phyloP scores from a whole-genome alignment of 345 rosid species.

The Xanthoceras sorbifolium region DNA sequence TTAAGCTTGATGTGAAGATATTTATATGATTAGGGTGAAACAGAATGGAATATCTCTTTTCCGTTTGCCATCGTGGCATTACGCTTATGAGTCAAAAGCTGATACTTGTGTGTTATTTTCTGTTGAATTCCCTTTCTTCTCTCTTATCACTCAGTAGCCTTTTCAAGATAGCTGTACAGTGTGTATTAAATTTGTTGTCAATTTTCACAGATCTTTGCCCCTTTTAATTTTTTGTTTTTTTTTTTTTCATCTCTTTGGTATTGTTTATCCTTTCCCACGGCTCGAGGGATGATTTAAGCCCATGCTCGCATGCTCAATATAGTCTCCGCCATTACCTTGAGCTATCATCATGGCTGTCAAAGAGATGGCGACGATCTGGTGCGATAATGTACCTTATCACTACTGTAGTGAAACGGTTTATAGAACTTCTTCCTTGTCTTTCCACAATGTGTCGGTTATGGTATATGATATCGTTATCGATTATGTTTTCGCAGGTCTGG shows the following conservation, averaged over 20 bases:
- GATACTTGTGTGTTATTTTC: neutral
- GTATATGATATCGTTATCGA: conserved; percentile 4
- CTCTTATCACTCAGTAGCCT: conserved; percentile 7
- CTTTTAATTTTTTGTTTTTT: conserved; percentile 24
- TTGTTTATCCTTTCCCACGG: conserved; percentile 26
- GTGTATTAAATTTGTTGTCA: conserved; percentile 20
- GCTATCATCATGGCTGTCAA: conserved; percentile 35
- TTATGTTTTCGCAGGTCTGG: conserved; percentile 20
- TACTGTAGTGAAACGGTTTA: conserved; percentile 25
- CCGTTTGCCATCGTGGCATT: neutral
- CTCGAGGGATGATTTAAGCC: conserved; percentile 42
- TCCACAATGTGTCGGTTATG: neutral
- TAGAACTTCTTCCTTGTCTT: neutral
- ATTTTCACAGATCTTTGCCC: conserved; percentile 19
- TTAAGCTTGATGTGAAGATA: neutral
- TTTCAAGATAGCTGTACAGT: conserved; percentile 18
- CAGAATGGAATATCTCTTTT: neutral
- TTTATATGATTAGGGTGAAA: neutral
- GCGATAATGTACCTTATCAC: conserved; percentile 22
- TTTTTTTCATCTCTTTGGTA: conserved; percentile 8
- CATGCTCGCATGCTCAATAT: conserved; percentile 34
- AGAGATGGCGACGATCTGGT: conserved; percentile 35
- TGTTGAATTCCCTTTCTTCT: neutral
- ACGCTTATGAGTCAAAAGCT: neutral
- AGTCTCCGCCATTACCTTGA: conserved; percentile 30